These are phyloP conservation scores for Diplosphaera chodatii DNA, from an alignment of 139 green algal species.

Conservation along the genomic window DNA sequence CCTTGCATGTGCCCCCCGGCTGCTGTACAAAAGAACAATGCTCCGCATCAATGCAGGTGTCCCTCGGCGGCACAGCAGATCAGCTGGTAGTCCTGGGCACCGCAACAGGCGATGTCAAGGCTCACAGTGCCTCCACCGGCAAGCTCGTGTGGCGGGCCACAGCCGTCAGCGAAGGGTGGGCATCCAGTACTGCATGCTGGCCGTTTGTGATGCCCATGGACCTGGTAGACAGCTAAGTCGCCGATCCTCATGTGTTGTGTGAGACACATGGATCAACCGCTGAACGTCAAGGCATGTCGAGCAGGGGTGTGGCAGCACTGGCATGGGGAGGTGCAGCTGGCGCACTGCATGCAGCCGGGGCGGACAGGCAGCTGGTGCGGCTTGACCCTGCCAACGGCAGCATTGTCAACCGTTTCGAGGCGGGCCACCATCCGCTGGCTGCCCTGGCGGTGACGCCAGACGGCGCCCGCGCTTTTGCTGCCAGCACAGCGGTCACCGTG, in stretches of 20 bases:
- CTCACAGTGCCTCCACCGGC: background rate
- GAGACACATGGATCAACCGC: too few species aligned
- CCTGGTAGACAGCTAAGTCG: too few species aligned
- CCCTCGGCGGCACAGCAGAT: background rate
- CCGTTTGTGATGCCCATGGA: too few species aligned
- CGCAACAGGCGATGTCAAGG: background rate
- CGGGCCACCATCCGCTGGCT: background rate
- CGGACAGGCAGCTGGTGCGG: background rate
- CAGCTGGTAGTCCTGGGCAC: background rate
- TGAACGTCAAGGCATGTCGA: too few species aligned
- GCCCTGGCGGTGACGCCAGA: background rate
- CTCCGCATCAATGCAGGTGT: background rate
- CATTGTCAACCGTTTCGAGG: background rate
- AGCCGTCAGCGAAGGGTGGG: background rate
- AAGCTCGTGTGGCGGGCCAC: background rate
- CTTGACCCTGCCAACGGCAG: background rate
- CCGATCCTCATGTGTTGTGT: too few species aligned
- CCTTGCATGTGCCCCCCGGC: too few species aligned
- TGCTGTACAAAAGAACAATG: too few species aligned
- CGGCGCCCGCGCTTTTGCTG: background rate
- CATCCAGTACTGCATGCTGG: too few species aligned
- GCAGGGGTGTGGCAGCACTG: background rate
- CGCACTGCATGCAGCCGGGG: background rate
- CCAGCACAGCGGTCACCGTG: background rate
- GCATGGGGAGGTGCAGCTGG: too few species aligned